Evolutionary conservation across 257 asterid genomes (phyloP).

Genomic region (Cinchona pubescens): DNA sequence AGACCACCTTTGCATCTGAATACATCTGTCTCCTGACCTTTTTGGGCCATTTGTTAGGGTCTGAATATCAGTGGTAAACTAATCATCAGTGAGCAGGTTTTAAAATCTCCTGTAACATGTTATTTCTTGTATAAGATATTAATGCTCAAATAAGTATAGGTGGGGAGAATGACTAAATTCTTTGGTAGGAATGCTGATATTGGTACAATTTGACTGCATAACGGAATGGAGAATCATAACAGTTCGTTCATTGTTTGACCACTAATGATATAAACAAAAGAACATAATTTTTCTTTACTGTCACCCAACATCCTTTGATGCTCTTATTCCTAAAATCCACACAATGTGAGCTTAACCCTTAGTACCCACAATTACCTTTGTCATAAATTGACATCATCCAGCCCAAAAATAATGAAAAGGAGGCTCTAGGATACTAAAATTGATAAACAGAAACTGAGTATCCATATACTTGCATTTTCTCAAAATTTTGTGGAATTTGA

Average conservation of each 20-base stretch:
- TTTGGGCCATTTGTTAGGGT: not conserved
- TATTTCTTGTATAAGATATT: not conserved
- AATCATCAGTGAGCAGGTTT: not conserved
- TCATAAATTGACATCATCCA: not conserved
- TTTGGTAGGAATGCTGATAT: not conserved
- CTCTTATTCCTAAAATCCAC: not conserved
- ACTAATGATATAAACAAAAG: not conserved
- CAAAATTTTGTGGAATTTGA: slow-evolving; percentile 71
- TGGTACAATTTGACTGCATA: not conserved
- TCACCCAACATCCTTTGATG: not conserved
- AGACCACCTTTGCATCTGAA: too few species aligned
- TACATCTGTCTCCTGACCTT: not conserved
- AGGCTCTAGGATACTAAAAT: not conserved
- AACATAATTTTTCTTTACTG: too few species aligned
- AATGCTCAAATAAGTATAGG: not conserved
- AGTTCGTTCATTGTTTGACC: too few species aligned
- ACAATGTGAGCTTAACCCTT: not conserved
- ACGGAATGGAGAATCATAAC: not conserved
- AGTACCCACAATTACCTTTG: not conserved
- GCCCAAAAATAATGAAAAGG: not conserved
- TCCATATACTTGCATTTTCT: slow-evolving; percentile 61
- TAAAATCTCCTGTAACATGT: not conserved
- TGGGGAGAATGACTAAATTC: not conserved
- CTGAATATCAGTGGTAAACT: not conserved
- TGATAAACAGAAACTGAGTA: not conserved